A percentile compares a stretch with the other conserved stretches of the same genome.
Evolutionary conservation across 441 rosid genomes (phyloP).

Genomic region (Francoa sonchifolia): DNA sequence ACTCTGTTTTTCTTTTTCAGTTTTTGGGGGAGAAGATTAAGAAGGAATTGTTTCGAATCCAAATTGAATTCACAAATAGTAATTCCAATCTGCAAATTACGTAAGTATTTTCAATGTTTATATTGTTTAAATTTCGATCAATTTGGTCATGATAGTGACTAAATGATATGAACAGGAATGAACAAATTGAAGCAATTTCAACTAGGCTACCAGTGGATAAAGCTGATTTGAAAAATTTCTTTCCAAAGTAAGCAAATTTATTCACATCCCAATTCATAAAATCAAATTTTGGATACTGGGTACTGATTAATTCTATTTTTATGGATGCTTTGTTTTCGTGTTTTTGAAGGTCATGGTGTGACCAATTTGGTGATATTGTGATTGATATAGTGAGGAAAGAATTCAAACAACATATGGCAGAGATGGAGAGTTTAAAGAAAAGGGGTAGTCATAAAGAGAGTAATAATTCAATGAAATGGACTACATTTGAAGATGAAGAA

Average conservation of each 20-base stretch:
- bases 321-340: neutral
- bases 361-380: constrained; percentile 52
- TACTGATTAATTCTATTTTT: no score
- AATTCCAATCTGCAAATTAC: constrained; percentile 47
- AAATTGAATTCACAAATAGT: constrained; percentile 39
- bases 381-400: constrained; percentile 64
- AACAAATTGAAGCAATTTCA: constrained; percentile 66
- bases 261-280: neutral
- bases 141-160: neutral
- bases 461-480: constrained; percentile 33
- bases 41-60: constrained; percentile 57
- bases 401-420: constrained; percentile 58
- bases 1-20: constrained; percentile 21
- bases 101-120: constrained; percentile 20
- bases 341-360: constrained; percentile 49
- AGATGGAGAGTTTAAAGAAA: constrained; percentile 50
- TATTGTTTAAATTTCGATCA: neutral
- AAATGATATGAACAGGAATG: constrained; percentile 28
- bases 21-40: constrained; percentile 63
- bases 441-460: constrained; percentile 26
- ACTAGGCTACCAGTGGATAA: constrained; percentile 67
- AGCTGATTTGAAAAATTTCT: constrained; percentile 45
- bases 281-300: no score
- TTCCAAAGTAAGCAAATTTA: constrained; percentile 42
- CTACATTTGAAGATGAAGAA: constrained; percentile 48